A percentile compares a stretch with the other conserved stretches of the same genome.
These are phyloP conservation scores for Flaveria robusta DNA, from an alignment of 129 eudicot species.

Conservation along the genomic window DNA sequence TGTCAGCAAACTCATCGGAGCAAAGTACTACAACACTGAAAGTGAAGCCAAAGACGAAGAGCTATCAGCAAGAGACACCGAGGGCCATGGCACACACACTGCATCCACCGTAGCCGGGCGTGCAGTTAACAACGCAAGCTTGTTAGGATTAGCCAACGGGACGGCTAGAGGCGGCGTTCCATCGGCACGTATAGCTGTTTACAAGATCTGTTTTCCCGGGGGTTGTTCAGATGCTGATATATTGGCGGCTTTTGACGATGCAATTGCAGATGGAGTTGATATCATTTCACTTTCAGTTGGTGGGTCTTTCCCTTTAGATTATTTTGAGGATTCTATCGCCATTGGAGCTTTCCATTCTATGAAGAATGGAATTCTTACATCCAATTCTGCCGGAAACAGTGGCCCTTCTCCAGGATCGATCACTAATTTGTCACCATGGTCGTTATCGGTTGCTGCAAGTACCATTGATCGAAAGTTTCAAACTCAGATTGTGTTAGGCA, in stretches of 20 bases:
- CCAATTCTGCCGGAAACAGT: conserved; percentile 66
- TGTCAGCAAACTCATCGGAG: conserved; percentile 70
- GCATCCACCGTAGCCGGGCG: conserved; percentile 77
- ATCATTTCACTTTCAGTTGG: conserved; percentile 70
- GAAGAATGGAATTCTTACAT: conserved; percentile 59
- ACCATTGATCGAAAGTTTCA: conserved; percentile 44
- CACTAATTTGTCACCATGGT: conserved; percentile 54
- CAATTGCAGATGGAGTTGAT: conserved; percentile 76
- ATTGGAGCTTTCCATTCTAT: conserved; percentile 81
- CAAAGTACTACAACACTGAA: conserved; percentile 41
- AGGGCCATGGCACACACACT: conserved; percentile 79
- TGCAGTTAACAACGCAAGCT: conserved; percentile 41
- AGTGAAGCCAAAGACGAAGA: conserved; percentile 4
- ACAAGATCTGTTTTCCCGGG: conserved; percentile 56
- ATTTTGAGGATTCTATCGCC: conserved; percentile 58
- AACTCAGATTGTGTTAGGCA: conserved; percentile 45
- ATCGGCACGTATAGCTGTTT: conserved; percentile 67
- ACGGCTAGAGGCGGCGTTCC: conserved; percentile 74
- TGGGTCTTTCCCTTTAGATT: conserved; percentile 28
- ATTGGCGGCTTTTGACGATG: conserved; percentile 71
- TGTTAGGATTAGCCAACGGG: conserved; percentile 60
- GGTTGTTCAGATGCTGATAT: conserved; percentile 49
- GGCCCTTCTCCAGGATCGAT: conserved; percentile 49
- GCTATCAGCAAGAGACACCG: conserved; percentile 55
- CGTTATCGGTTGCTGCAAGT: conserved; percentile 58